These are phyloP conservation scores for Trapa bicornis DNA, from an alignment of 345 rosid species.

Conservation along the genomic window DNA sequence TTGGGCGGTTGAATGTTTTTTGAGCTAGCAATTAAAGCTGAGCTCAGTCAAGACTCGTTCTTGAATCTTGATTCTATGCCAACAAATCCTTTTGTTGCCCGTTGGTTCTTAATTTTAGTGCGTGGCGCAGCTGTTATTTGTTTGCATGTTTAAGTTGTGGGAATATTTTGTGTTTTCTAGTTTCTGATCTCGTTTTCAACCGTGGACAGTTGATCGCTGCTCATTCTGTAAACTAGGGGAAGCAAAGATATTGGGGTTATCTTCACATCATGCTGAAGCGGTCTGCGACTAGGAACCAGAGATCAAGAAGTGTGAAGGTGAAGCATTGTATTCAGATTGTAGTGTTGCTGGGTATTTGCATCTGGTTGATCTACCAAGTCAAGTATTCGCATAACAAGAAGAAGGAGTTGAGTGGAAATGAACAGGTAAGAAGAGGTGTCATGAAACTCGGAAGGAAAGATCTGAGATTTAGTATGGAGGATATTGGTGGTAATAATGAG, in stretches of 20 bases:
- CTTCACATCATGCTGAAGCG: conserved; percentile 44
- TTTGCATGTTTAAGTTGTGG: neutral
- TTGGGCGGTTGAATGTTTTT: too few relatives aligned
- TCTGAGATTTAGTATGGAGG: conserved; percentile 34
- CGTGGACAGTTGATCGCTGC: conserved; percentile 1
- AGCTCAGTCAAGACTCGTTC: too few relatives aligned
- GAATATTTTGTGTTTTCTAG: neutral
- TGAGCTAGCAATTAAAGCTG: too few relatives aligned
- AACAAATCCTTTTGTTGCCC: neutral
- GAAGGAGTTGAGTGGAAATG: conserved; percentile 53
- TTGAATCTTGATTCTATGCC: too few relatives aligned
- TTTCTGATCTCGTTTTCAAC: neutral
- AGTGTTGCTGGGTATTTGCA: conserved; percentile 62
- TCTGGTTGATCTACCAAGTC: conserved; percentile 86
- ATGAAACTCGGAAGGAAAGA: conserved; percentile 71
- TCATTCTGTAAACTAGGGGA: neutral
- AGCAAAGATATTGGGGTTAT: neutral
- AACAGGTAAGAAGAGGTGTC: conserved; percentile 20
- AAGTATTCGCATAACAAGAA: conserved; percentile 85
- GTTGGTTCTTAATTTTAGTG: neutral
- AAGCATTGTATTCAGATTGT: conserved; percentile 73
- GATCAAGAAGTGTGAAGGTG: conserved; percentile 52
- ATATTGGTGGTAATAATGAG: conserved; percentile 15
- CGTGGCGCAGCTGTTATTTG: too few relatives aligned
- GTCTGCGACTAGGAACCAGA: conserved; percentile 43